A percentile compares a stretch with the other conserved stretches of the same genome.
Conservation (phyloP, 2,329 filamentous ascomycete genomes). For the Colletotrichum viniferum region DNA sequence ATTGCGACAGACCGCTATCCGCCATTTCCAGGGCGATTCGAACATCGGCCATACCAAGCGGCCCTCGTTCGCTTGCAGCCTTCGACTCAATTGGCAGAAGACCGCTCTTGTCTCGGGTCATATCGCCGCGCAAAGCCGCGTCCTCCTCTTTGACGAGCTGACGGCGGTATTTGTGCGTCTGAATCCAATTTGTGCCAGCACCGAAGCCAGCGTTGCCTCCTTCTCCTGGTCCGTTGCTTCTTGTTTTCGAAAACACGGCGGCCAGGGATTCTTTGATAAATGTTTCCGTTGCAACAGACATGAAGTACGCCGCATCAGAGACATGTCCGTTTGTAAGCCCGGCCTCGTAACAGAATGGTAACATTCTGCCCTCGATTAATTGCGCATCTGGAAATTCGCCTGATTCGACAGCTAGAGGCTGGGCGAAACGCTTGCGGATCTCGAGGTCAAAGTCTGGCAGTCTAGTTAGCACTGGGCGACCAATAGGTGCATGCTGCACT, state of each 20-base stretch:
- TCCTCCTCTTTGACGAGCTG: slow-evolving; percentile 80
- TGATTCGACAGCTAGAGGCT: slow-evolving; percentile 69
- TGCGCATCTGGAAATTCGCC: slow-evolving; percentile 72
- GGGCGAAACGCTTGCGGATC: slow-evolving; percentile 68
- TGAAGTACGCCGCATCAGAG: slow-evolving; percentile 64
- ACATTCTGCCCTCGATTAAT: slow-evolving; percentile 67
- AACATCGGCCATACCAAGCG: slow-evolving; percentile 79
- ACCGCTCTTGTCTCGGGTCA: slow-evolving; percentile 76
- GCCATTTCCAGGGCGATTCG: slow-evolving; percentile 77
- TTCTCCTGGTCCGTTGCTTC: slow-evolving; percentile 68
- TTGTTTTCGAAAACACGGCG: slow-evolving; percentile 66
- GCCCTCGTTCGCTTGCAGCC: slow-evolving; percentile 71
- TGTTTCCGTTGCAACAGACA: slow-evolving; percentile 69
- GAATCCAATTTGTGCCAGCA: slow-evolving; percentile 72
- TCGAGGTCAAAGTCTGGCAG: slow-evolving; percentile 66
- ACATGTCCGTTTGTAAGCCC: slow-evolving; percentile 65
- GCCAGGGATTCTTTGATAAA: slow-evolving; percentile 71
- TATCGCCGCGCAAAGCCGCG: slow-evolving; percentile 72
- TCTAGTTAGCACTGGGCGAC: background rate
- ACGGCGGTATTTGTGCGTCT: slow-evolving; percentile 78
- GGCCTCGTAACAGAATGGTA: slow-evolving; percentile 71
- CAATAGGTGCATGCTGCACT: slow-evolving; percentile 31
- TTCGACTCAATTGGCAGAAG: slow-evolving; percentile 82
- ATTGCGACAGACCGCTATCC: slow-evolving; percentile 76
- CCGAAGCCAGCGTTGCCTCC: slow-evolving; percentile 67